A percentile compares a stretch with the other conserved stretches of the same genome.
Conservation (phyloP, 2,329 filamentous ascomycete species). For the Cordyceps javanica region DNA sequence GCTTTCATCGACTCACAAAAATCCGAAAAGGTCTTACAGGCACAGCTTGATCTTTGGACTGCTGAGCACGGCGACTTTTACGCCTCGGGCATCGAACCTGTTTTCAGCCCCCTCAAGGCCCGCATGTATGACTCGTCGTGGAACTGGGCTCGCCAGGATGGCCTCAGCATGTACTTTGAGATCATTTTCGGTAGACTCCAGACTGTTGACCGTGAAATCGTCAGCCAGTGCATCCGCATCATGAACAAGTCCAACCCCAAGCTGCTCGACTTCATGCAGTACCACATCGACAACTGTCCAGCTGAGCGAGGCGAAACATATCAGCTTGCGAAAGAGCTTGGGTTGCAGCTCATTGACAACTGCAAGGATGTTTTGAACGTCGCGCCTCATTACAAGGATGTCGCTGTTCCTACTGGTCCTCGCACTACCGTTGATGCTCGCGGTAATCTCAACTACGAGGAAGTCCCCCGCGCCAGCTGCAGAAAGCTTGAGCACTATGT, state of each 20-base stretch:
- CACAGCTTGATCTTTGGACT: slow-evolving; percentile 90
- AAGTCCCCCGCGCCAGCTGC: slow-evolving; percentile 79
- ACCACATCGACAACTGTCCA: slow-evolving; percentile 98
- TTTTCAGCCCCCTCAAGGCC: slow-evolving; percentile 89
- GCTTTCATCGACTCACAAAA: slow-evolving; percentile 79
- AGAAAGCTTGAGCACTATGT: slow-evolving; percentile 98
- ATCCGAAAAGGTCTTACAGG: slow-evolving; percentile 80
- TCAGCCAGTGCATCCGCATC: slow-evolving; percentile 96
- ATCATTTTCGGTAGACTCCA: slow-evolving; percentile 95
- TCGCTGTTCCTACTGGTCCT: slow-evolving; percentile 83
- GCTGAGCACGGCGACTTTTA: slow-evolving; percentile 96
- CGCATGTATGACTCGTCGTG: slow-evolving; percentile 96
- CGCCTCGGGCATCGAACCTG: slow-evolving; percentile 85
- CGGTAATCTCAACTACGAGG: slow-evolving; percentile 88
- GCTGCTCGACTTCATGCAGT: slow-evolving; percentile 98
- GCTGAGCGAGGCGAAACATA: slow-evolving; percentile 96
- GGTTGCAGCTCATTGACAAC: slow-evolving; percentile 90
- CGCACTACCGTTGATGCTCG: slow-evolving; percentile 87
- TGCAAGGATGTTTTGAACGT: slow-evolving; percentile 85
- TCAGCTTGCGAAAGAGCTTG: slow-evolving; percentile 92
- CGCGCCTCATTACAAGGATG: slow-evolving; percentile 92
- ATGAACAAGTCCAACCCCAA: slow-evolving; percentile 99
- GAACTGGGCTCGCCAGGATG: slow-evolving; percentile 99
- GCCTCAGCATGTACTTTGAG: slow-evolving; percentile 97
- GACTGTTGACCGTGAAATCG: slow-evolving; percentile 93